Conservation (phyloP, 805 yeast genomes). For the Nakazawaea sp. region DNA sequence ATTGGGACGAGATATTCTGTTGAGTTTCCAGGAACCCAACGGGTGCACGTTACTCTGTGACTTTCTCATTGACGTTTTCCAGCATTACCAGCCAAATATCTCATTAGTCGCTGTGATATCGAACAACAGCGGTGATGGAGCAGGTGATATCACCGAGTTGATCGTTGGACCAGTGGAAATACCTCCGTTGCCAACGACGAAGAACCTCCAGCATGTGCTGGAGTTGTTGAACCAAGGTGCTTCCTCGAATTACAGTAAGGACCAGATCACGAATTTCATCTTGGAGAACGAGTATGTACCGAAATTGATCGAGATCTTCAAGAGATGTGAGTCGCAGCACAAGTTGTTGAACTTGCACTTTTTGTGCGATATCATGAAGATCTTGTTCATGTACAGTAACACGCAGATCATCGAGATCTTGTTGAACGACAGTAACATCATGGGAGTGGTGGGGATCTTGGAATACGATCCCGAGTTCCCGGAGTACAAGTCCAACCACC, state of each 20-base stretch:
- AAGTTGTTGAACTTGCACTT: constrained; percentile 52
- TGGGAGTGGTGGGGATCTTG: constrained; percentile 68
- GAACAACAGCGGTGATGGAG: constrained; percentile 27
- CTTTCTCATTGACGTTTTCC: constrained; percentile 65
- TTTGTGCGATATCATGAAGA: constrained; percentile 68
- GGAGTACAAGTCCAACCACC: constrained; percentile 67
- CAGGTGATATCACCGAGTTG: constrained; percentile 67
- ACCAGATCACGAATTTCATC: constrained; percentile 50
- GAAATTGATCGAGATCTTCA: constrained; percentile 45
- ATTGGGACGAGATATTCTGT: constrained; percentile 68
- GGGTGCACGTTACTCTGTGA: constrained; percentile 85
- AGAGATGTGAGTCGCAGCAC: constrained; percentile 45
- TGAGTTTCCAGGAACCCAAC: constrained; percentile 85
- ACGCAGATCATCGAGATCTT: constrained; percentile 50
- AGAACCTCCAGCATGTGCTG: constrained; percentile 46
- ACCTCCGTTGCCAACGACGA: constrained; percentile 51
- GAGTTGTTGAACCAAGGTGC: constrained; percentile 55
- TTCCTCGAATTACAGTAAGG: constrained; percentile 55
- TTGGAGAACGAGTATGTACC: constrained; percentile 45
- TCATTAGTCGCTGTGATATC: constrained; percentile 65
- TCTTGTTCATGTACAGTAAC: constrained; percentile 68
- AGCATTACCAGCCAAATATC: constrained; percentile 53
- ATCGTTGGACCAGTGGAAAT: constrained; percentile 73
- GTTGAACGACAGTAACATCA: constrained; percentile 42
- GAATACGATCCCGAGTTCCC: constrained; percentile 92